Evolutionary conservation across 1,284 basidiomycete species (phyloP), one percentile per base, ranked within the genome.

Genomic region (Xanthoconium separans): DNA sequence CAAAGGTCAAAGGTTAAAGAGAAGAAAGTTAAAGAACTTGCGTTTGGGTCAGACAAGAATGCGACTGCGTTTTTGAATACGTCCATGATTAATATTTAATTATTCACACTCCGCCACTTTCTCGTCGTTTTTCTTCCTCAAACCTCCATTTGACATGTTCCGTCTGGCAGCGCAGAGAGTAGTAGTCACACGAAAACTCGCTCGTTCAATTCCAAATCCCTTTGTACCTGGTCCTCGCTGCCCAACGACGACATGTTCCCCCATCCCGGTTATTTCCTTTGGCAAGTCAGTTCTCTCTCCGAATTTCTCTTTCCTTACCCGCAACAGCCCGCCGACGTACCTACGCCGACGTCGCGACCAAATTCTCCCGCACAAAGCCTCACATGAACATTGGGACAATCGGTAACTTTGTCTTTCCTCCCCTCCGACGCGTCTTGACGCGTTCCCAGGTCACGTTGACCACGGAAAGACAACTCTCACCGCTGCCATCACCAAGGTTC

Each of bases 301-400:
- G 1, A 37, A 33, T 16, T 7, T 15, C 0, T 53, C 54, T 60
- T 15, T 58, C n/a, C 52, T 57, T 13, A 44, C 22, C 42, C 20
- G 20, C 24, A 31, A 2, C 11, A 55, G 51, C 22, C 18, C 45
- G 48, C 11, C 57, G 65, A 46, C 82, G 87, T 68, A 80, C 83
- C 33, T 91, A 91, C 73, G 89, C 89, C 50, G 94, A 96, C 64
- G 79, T 81, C 42, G 75, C 78, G 46, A 70, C 75, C 62, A 87
- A 85, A 73, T 98, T 88, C 77, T 82, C 85, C 58, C 89, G 95
- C 58, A 75, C 78, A 48, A 98, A 98, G 76, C 93, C 95, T 36
- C 95, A 97, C 73, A 92, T 98, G 91, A 98, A 96, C 79, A 93
- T 96, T 70, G 93, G 93, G 63, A 96, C 93, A 54, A 95, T 96